Conservation (phyloP, 805 yeast genomes). For the Lachancea sp. region DNA sequence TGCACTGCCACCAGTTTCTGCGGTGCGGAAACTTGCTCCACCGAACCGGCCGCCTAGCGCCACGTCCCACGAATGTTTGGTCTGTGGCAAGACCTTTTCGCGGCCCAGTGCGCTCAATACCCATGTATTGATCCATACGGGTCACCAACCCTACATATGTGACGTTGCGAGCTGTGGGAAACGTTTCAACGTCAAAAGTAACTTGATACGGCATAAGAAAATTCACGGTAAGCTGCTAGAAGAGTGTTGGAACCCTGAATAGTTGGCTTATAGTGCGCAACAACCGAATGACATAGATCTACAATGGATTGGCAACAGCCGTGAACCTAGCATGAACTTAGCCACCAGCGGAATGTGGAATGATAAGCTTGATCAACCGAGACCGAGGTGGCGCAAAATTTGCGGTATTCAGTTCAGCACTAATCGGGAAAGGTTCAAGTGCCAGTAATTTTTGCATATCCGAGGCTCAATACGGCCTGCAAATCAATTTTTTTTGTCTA, state of each 20-base stretch:
- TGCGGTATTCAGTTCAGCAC: too few relatives aligned
- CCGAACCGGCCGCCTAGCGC: conserved; percentile 4
- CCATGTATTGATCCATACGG: conserved; percentile 74
- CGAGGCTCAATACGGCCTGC: too few relatives aligned
- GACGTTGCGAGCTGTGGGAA: conserved; percentile 61
- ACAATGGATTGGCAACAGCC: too few relatives aligned
- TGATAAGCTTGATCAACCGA: too few relatives aligned
- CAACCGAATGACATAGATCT: too few relatives aligned
- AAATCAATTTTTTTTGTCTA: too few relatives aligned
- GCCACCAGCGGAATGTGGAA: too few relatives aligned
- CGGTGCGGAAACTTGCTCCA: background rate
- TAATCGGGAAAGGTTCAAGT: too few relatives aligned
- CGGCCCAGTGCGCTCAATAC: conserved; percentile 79
- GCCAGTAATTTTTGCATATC: too few relatives aligned
- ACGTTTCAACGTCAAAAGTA: conserved; percentile 67
- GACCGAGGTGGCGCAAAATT: too few relatives aligned
- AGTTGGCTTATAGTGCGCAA: background rate
- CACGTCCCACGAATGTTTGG: conserved; percentile 6
- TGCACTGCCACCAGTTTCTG: too few relatives aligned
- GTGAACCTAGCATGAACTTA: too few relatives aligned
- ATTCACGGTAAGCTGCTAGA: conserved; percentile 39
- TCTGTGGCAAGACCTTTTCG: conserved; percentile 68
- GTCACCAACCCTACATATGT: conserved; percentile 69
- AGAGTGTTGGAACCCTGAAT: background rate
- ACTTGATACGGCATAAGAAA: conserved; percentile 72